A percentile compares a stretch with the other conserved stretches of the same genome.
phyloP scores from a whole-genome alignment of 2,329 filamentous ascomycete species.

The Cercospora brassicicola region DNA sequence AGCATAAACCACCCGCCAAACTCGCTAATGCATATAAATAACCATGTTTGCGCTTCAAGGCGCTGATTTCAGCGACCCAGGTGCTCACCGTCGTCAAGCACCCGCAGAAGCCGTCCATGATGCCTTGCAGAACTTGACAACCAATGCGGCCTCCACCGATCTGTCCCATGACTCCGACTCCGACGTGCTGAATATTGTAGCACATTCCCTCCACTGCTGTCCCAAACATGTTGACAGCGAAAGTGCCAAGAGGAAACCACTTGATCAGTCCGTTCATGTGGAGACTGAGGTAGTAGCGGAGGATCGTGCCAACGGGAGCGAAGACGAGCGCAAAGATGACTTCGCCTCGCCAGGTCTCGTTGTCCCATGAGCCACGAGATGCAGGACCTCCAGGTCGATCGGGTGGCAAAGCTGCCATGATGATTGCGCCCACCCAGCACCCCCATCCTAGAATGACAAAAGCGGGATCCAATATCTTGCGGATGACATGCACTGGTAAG shows the following conservation, averaged over 20 bases:
- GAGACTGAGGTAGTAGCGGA: conserved; percentile 71
- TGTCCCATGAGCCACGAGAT: conserved; percentile 36
- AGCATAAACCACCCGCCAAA: conserved; percentile 57
- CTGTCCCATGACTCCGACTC: conserved; percentile 38
- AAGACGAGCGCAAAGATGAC: conserved; percentile 78
- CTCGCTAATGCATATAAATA: conserved; percentile 69
- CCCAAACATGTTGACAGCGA: conserved; percentile 75
- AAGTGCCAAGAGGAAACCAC: conserved; percentile 82
- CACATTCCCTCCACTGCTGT: conserved; percentile 72
- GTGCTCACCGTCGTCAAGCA: conserved; percentile 51
- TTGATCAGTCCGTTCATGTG: conserved; percentile 66
- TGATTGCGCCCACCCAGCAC: conserved; percentile 73
- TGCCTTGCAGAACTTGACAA: conserved; percentile 50
- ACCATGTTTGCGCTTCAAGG: conserved; percentile 51
- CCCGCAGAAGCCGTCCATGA: conserved; percentile 53
- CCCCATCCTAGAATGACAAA: conserved; percentile 66
- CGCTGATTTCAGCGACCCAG: conserved; percentile 49
- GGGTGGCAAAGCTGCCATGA: conserved; percentile 72
- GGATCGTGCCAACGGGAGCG: conserved; percentile 74
- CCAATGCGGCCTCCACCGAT: conserved; percentile 44
- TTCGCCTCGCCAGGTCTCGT: conserved; percentile 70
- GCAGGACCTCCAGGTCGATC: conserved; percentile 46
- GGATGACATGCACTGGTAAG: conserved; percentile 58
- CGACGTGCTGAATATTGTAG: conserved; percentile 73
- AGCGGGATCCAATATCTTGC: conserved; percentile 63